Evolutionary conservation across 495 filamentous ascomycete genomes (phyloP), one percentile per base, ranked within the genome.

Genomic region (Delitschia confertaspora): DNA sequence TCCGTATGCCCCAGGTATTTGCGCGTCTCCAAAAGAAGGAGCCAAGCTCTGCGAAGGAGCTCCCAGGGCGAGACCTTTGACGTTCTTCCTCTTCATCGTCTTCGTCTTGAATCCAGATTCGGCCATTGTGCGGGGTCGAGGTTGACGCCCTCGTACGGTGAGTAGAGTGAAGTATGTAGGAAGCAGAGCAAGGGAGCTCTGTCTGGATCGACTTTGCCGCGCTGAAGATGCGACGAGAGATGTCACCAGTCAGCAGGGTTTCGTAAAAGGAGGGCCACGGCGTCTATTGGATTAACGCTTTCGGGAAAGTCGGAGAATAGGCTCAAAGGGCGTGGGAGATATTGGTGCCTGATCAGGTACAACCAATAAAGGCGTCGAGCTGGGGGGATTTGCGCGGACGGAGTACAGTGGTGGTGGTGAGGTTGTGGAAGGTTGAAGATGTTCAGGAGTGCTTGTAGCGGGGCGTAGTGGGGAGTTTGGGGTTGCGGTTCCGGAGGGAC

Each of bases 51-150:
- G 64, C n/a, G 79, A 70, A 13, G 83, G 72, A 14, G 78, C 73
- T 53, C 74, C 82, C 55, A 96, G 67, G 38, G 82, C 85, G 13
- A 98, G 79, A n/a, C 88, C 91, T 64, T 94, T 96, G 63, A 88
- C 76, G 61, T 95, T 98, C 74, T 95, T 95, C 68, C 89, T 81
- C 76, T 93, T 95, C 74, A 98, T 76, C 36, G 93, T 88, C 68
- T 84, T 81, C 58, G 81, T 76, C 57, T 88, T 82, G 60, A 95
- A 93, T 56, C 69, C 65, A 64, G 53, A 50, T 27, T 56, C 88
- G 51, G 82, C 72, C 87, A 93, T 94, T 68, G 58, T 67, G 62
- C 47, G 53, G 45, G 37, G 13, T 19, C 25, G 26, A 25, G 9
- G 39, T 16, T 42, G 33, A 49, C 60, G 53, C 48, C 39, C 34